Evolutionary conservation across 2,329 filamentous ascomycete genomes (phyloP), one percentile per base, ranked within the genome.

Genomic region (Emmonsiellopsis sp.): DNA sequence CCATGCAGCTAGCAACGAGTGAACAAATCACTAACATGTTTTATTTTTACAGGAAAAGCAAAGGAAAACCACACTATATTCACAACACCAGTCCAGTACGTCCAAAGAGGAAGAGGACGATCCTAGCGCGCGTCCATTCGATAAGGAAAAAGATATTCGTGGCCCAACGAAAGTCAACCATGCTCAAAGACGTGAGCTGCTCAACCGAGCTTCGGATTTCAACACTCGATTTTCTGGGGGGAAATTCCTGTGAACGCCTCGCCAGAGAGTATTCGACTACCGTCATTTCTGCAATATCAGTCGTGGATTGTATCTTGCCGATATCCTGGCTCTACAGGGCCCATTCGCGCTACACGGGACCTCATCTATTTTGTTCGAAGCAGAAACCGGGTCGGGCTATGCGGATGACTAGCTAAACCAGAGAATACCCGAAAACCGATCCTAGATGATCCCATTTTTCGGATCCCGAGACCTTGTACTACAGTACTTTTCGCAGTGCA

Each of bases 81-180:
- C 53, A 10, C 53, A 60, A 31, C 58, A 60, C 30, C 53, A 58
- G 35, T 40, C 46, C 7, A 53, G 48, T 15, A 20, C 35, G 78
- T 2, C 78, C 73, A 65, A 84, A 78, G 82, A 84, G 57, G 82
- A 89, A 58, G 88, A 93, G 20, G 92, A 96, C 70, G 91, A 97
- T 66, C 92, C 93, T 0, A 95, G 89, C 69, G 86, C 87, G 70
- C 79, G 92, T 56, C 86, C 82, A 0, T 97, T 97, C 70, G 89
- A 96, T 72, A 80, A 84, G 58, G 89, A 96, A 69, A 97, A 96
- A 74, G 93, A 97, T 68, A 95, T 97, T 82, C 86, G 82, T 40
- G 73, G 88, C 2, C 85, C 85, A 7, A 81, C 82, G 15, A 83
- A 81, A 63, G 82, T 96, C 51, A 86, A 83, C 30, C 76, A 83